Evolutionary conservation across 169 alveolate genomes (phyloP).

Genomic region (Cryptosporidium xiaoi): DNA sequence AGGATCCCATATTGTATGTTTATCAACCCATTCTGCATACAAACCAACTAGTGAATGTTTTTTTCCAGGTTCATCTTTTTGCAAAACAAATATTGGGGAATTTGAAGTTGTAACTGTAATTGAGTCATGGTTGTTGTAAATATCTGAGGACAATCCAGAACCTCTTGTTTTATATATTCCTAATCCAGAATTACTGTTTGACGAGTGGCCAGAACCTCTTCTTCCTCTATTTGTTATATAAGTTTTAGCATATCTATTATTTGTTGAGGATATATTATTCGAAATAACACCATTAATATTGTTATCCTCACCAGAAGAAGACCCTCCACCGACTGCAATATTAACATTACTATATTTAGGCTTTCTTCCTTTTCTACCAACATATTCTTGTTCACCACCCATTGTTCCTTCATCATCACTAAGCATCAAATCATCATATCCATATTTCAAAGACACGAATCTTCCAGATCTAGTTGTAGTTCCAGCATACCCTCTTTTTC

Average conservation of each 20-base stretch:
- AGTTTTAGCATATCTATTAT: slow-evolving; percentile 60
- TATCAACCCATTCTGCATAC: slow-evolving; percentile 73
- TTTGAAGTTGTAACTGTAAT: slow-evolving; percentile 18
- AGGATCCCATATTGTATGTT: slow-evolving; percentile 46
- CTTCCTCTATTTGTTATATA: slow-evolving; percentile 45
- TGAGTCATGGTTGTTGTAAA: not conserved
- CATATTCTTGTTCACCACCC: slow-evolving; percentile 53
- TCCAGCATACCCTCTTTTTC: slow-evolving; percentile 37
- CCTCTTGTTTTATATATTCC: slow-evolving; percentile 68
- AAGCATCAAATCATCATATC: slow-evolving; percentile 63
- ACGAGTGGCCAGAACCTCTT: slow-evolving; percentile 1
- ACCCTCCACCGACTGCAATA: slow-evolving; percentile 7
- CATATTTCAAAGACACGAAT: slow-evolving; percentile 64
- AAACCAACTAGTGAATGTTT: slow-evolving; percentile 53
- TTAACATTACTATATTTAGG: not conserved
- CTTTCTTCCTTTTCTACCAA: slow-evolving; percentile 66
- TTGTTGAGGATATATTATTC: not conserved
- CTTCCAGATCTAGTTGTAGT: slow-evolving; percentile 71
- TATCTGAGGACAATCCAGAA: slow-evolving; percentile 31
- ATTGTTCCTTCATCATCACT: slow-evolving; percentile 58
- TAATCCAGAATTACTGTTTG: not conserved
- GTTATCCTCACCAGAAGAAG: slow-evolving; percentile 68
- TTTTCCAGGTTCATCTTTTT: slow-evolving; percentile 62
- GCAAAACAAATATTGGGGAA: slow-evolving; percentile 61
- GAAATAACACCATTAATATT: not conserved